phyloP scores from a whole-genome alignment of 345 rosid species.

The Gossypium stocksii region DNA sequence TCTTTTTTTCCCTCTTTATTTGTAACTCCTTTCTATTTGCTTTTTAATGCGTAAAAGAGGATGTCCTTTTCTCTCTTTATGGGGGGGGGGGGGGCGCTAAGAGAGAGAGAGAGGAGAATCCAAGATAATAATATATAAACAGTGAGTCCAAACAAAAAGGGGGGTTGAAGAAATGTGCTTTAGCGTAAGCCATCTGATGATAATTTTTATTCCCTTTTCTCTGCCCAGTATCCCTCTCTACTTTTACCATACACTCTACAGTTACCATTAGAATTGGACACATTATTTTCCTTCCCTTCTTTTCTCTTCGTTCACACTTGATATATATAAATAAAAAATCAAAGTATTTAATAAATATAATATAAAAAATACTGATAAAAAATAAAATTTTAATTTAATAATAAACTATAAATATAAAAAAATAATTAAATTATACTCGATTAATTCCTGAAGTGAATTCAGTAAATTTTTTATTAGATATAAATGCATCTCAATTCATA shows the following conservation, averaged over 20 bases:
- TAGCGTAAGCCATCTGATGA: conserved; percentile 14
- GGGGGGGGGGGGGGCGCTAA: too few species aligned
- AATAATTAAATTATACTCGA: too few species aligned
- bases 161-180: conserved; percentile 20
- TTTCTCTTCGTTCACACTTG: too few species aligned
- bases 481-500: conserved; percentile 13
- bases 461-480: too few species aligned
- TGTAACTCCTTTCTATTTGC: conserved; percentile 21
- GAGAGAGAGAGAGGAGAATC: conserved; percentile 27
- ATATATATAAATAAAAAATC: too few species aligned
- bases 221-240: conserved; percentile 17
- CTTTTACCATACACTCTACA: background rate
- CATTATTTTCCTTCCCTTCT: background rate
- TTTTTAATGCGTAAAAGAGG: conserved; percentile 9
- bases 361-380: too few species aligned
- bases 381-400: too few species aligned
- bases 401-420: too few species aligned
- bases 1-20: background rate
- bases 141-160: conserved; percentile 35
- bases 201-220: background rate
- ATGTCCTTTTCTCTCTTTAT: background rate
- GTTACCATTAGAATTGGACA: background rate
- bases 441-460: too few species aligned
- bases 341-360: too few species aligned
- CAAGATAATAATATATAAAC: conserved; percentile 27